Conservation (phyloP, 768 basidiomycete genomes). For the Fibroporia radiculosa region DNA sequence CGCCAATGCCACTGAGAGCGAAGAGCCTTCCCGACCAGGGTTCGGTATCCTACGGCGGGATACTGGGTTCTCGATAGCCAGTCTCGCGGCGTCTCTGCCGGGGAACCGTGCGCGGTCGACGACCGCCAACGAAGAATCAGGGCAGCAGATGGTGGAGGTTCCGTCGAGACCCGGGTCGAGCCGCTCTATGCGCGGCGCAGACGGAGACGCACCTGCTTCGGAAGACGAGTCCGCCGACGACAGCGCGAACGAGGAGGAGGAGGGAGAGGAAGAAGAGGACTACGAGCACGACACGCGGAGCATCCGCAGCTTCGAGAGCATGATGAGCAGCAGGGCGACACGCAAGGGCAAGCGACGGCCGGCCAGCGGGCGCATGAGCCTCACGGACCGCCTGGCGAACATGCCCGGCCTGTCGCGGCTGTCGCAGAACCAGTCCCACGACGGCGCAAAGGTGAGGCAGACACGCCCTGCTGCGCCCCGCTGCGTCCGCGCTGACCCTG, state of each 20-base stretch:
- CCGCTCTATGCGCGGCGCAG: conserved; percentile 23
- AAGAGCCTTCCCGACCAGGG: conserved; percentile 31
- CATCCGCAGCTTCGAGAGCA: conserved; percentile 81
- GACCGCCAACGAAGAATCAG: conserved; percentile 27
- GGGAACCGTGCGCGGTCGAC: conserved; percentile 32
- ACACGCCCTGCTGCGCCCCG: not conserved
- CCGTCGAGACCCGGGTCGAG: conserved; percentile 45
- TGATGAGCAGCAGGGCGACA: conserved; percentile 51
- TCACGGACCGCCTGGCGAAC: conserved; percentile 77
- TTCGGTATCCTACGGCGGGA: conserved; percentile 69
- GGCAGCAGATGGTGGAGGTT: conserved; percentile 53
- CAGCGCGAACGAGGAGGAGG: conserved; percentile 31
- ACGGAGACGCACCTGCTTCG: conserved; percentile 18
- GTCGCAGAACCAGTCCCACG: conserved; percentile 14
- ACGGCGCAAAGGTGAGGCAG: conserved; percentile 17
- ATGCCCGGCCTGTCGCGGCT: conserved; percentile 54
- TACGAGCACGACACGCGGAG: conserved; percentile 55
- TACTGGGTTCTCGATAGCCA: conserved; percentile 77
- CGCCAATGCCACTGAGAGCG: conserved; percentile 16
- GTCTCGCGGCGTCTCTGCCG: conserved; percentile 60
- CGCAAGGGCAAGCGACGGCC: conserved; percentile 20
- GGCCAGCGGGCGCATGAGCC: conserved; percentile 47
- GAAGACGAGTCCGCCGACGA: conserved; percentile 27
- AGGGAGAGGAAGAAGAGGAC: conserved; percentile 30
- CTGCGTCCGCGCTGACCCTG: not conserved